phyloP scores from a whole-genome alignment of 2,329 filamentous ascomycete species.

The Monosporascus sp. region DNA sequence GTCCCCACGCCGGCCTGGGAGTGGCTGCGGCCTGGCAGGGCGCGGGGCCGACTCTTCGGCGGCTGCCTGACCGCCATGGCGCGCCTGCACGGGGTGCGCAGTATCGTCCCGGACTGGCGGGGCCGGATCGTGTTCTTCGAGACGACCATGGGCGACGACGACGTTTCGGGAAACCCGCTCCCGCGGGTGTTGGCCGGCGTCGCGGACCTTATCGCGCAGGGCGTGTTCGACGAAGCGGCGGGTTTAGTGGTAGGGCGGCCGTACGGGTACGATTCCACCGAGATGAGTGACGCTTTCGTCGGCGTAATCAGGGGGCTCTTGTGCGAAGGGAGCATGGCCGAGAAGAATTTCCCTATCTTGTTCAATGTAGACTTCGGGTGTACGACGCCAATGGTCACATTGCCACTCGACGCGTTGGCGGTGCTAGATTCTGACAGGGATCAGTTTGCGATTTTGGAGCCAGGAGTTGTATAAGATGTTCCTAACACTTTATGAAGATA shows the following conservation, averaged over 20 bases:
- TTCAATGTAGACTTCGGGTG: slow-evolving; percentile 39
- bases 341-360: slow-evolving; percentile 32
- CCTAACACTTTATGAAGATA: no score
- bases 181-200: slow-evolving; percentile 26
- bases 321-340: slow-evolving; percentile 28
- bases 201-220: slow-evolving; percentile 35
- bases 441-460: slow-evolving; percentile 26
- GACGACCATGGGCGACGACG: slow-evolving; percentile 30
- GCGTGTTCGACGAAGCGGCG: slow-evolving; percentile 34
- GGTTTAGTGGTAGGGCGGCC: slow-evolving; percentile 37
- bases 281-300: slow-evolving; percentile 22
- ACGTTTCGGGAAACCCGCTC: slow-evolving; percentile 18
- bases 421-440: slow-evolving; percentile 32
- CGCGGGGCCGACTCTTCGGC: slow-evolving; percentile 38
- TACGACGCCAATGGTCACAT: slow-evolving; percentile 35
- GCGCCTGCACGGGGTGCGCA: slow-evolving; percentile 28
- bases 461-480: slow-evolving; percentile 5
- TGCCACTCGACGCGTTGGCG: slow-evolving; percentile 33
- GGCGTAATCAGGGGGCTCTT: slow-evolving; percentile 26
- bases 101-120: slow-evolving; percentile 31
- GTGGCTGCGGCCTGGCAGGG: slow-evolving; percentile 31
- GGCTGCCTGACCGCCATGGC: slow-evolving; percentile 36
- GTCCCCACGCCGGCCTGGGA: slow-evolving; percentile 24
- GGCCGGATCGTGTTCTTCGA: slow-evolving; percentile 36
- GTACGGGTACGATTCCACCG: slow-evolving; percentile 32